Base-by-base conservation (phyloP, 1,284 basidiomycete species). In the Flammula alnicola region DNA sequence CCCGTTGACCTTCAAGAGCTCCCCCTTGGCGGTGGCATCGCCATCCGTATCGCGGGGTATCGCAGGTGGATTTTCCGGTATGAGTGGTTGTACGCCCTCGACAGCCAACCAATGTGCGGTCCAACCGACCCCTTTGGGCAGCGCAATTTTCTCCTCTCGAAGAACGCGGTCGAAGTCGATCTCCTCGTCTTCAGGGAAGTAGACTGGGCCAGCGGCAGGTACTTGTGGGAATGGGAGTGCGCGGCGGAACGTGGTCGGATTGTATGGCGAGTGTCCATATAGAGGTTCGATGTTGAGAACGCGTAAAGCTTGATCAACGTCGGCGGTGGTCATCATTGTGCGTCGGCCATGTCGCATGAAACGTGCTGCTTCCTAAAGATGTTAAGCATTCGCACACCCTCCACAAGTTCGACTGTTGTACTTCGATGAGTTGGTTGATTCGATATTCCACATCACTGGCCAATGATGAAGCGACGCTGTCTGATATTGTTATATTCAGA, bases 391-490 rank as follows among this genome's bases (percentile, higher is more conserved):
- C 27, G 39, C 33, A 39, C 16, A 35, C 47, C 38, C 11, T 26
- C 10, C 16, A 41, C 37, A 32, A 33, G 25, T n/a, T 22, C 22
- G 37, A 8, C 14, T 19, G 16, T 17, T n/a, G n/a, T n/a, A 91
- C 91, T 79, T 97, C 92, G 53, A 95, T 82, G 36, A 96, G 85
- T 66, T 96, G 92, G 66, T 96, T 94, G 64, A 98, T 83, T 51
- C 97, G 80, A 71, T 98, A 98, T 68, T 99, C 96, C 33, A 98
- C 93, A 73, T 99, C 97, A 54, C 92, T 93, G 2, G 96, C 95
- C 12, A 99, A 79, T 0, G 91, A 81, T 14, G 86, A 84, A 2
- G 94, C 90, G 9, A 98, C 90, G 5, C 80, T 70, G 49, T 95
- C 92, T 1, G 91, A 79, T 35, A 99, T 86, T n/a, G 83, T 75